Base-by-base conservation (phyloP, 78 protist genomes). In the Dictyostelium brefeldianum region DNA sequence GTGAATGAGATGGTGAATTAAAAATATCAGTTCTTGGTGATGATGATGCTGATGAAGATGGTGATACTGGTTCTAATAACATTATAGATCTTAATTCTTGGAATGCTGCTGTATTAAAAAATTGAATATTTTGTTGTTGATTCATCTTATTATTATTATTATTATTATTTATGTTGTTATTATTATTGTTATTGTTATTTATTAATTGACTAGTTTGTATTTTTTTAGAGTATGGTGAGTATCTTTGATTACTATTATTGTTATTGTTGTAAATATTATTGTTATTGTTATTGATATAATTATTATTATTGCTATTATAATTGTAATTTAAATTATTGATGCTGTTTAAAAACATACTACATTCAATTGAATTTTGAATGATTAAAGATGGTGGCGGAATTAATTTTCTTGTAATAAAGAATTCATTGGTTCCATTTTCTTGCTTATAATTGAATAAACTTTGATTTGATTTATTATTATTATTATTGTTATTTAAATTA, bases 321-420 rank as follows among this genome's bases (percentile, higher is more conserved):
- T 71, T 71, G 1, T 71, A 25, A n/a, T 71, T 46, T 71, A 43
- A 31, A 43, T 27, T 20, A 31, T 71, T 71, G 46, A 71, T 18
- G 43, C n/a, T 29, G 29, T 36, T 69, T 69, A 36, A 36, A 36
- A 36, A 31, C 17, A 69, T 69, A 31, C 53, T 69, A 12, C 47
- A 25, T 5, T 67, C 75, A 27, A 67, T 31, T 27, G 75, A 27
- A 31, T 25, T 31, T 59, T 59, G 75, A 67, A 43, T 73, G n/a
- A 73, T n/a, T 10, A 73, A 36, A 25, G 81, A 48, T 75, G 81
- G 81, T 22, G 81, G 81, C 50, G 81, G 81, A 48, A 75, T 48
- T 25, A 75, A 75, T 48, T 25, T 75, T 75, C 81, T 75, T 36
- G 81, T 48, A 5, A 75, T 25, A 5, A 22, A 18, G 50, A 75